Percentiles rank a stretch among this genome's conserved stretches.
Conservation (phyloP, 1,139 yeast genomes). For the Yamadazyma songkhlaensis region DNA sequence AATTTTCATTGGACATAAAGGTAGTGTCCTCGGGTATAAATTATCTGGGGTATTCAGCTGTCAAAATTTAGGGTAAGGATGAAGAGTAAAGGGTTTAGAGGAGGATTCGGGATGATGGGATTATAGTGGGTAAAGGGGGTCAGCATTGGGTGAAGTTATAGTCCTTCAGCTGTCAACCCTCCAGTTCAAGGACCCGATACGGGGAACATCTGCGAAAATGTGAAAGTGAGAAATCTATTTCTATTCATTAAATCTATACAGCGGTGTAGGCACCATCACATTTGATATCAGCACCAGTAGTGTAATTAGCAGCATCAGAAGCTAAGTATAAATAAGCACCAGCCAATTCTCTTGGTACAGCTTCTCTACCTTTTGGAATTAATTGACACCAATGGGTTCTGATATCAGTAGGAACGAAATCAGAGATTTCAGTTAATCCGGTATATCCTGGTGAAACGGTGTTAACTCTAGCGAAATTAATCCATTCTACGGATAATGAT, state of each 20-base stretch:
- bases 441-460: slow-evolving; percentile 59
- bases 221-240: background rate
- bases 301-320: slow-evolving; percentile 39
- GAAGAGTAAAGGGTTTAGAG: background rate
- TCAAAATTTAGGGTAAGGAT: background rate
- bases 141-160: background rate
- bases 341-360: slow-evolving; percentile 37
- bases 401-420: slow-evolving; percentile 36
- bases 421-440: slow-evolving; percentile 47
- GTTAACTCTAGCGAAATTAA: slow-evolving; percentile 53
- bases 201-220: too few relatives aligned
- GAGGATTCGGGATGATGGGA: background rate
- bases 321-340: slow-evolving; percentile 45
- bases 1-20: slow-evolving; percentile 9
- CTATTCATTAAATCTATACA: slow-evolving; percentile 9
- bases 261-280: slow-evolving; percentile 49
- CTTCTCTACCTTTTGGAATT: slow-evolving; percentile 42
- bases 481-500: slow-evolving; percentile 55
- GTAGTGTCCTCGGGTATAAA: slow-evolving; percentile 1
- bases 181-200: too few relatives aligned
- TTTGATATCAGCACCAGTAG: slow-evolving; percentile 45
- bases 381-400: slow-evolving; percentile 36
- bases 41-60: slow-evolving; percentile 2
- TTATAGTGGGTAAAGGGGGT: background rate
- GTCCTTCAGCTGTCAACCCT: too few relatives aligned